Conservation (phyloP, 805 yeast species). For the Candida suzukii region DNA sequence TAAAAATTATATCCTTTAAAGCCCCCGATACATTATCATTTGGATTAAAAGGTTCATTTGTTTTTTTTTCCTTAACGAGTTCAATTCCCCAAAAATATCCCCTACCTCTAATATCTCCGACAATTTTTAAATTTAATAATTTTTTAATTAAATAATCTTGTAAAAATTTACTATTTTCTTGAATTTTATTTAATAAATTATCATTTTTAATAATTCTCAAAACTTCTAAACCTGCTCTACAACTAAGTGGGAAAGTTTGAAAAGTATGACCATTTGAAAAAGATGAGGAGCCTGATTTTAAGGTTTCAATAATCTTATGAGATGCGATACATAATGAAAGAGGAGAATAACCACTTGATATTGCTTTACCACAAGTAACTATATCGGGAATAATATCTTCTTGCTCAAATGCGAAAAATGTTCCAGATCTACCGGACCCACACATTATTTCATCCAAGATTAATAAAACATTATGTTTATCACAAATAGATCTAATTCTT, state of each 20-base stretch:
- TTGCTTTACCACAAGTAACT: constrained; percentile 42
- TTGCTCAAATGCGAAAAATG: constrained; percentile 41
- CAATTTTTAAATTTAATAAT: constrained; percentile 24
- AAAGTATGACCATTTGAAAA: constrained; percentile 44
- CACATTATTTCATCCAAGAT: constrained; percentile 50
- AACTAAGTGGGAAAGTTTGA: constrained; percentile 40
- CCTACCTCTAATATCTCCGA: constrained; percentile 47
- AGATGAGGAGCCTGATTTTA: constrained; percentile 30
- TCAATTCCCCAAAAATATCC: constrained; percentile 52
- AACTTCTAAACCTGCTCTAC: constrained; percentile 39
- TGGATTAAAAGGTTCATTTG: constrained; percentile 39
- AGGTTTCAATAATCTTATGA: constrained; percentile 31
- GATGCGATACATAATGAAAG: constrained; percentile 40
- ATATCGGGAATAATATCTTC: constrained; percentile 36
- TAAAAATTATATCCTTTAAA: constrained; percentile 26
- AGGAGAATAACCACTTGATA: constrained; percentile 45
- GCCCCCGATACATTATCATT: constrained; percentile 21
- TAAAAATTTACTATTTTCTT: constrained; percentile 34
- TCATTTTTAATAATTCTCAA: constrained; percentile 34
- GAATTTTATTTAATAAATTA: constrained; percentile 32
- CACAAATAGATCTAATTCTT: constrained; percentile 37
- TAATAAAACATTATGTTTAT: constrained; percentile 41
- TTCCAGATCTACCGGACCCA: constrained; percentile 47
- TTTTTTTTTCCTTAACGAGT: constrained; percentile 37
- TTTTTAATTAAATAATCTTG: constrained; percentile 27